phyloP scores from a whole-genome alignment of 495 filamentous ascomycete genomes.

The Daldinia bambusicola region DNA sequence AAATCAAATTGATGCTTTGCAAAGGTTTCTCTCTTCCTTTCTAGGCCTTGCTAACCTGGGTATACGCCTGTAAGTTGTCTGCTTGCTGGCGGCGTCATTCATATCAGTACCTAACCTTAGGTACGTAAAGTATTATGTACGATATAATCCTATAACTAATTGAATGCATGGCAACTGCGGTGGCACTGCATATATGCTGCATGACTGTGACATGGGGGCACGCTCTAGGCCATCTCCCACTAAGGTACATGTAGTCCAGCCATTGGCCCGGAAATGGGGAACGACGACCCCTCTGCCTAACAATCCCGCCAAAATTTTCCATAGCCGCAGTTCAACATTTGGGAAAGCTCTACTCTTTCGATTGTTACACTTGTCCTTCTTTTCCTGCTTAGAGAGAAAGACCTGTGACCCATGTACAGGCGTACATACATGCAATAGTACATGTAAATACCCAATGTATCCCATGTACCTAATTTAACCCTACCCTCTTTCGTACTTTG shows the following conservation, averaged over 20 bases:
- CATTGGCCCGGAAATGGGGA: conserved; percentile 43
- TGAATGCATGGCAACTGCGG: conserved; percentile 15
- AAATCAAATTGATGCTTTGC: conserved; percentile 27
- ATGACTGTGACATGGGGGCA: conserved; percentile 20
- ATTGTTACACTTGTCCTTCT: conserved; percentile 20
- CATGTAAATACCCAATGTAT: too few relatives aligned
- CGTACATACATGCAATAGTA: too few relatives aligned
- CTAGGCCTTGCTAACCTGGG: neutral
- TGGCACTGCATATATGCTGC: conserved; percentile 32
- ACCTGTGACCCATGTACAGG: neutral
- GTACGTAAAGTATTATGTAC: too few relatives aligned
- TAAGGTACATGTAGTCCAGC: conserved; percentile 20
- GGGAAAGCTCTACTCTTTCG: conserved; percentile 43
- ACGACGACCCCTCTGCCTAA: conserved; percentile 23
- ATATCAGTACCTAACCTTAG: too few relatives aligned
- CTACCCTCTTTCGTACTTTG: conserved; percentile 21
- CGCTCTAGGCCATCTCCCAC: conserved; percentile 19
- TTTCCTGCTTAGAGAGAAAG: conserved; percentile 2
- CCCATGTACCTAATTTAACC: conserved; percentile 19
- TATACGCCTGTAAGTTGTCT: neutral
- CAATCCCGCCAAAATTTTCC: conserved; percentile 43
- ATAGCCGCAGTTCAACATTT: conserved; percentile 49
- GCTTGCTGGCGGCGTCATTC: neutral
- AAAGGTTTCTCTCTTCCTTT: neutral
- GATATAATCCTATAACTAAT: neutral